Conservation (phyloP, 371 early-diverging fungal species). For the Chytridiales sp. region DNA sequence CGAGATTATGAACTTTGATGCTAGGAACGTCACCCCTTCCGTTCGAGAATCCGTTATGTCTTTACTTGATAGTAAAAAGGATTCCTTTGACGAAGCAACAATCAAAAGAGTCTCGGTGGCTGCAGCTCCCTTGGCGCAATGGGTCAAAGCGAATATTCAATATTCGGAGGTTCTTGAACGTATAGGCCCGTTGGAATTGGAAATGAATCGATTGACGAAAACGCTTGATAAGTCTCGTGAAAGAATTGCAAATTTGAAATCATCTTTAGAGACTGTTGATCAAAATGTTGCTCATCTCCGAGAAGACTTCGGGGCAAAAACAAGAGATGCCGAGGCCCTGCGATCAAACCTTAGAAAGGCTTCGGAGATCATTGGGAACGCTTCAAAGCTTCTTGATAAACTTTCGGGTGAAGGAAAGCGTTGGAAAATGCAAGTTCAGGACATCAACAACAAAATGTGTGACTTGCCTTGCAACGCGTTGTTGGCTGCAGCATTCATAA, state of each 20-base stretch:
- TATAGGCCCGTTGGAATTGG: conserved; percentile 50
- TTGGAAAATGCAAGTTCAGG: conserved; percentile 46
- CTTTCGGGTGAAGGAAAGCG: conserved; percentile 51
- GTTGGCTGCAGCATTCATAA: conserved; percentile 46
- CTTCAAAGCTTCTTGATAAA: conserved; percentile 52
- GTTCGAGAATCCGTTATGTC: conserved; percentile 47
- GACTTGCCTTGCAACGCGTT: conserved; percentile 37
- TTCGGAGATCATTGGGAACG: conserved; percentile 32
- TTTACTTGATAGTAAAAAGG: conserved; percentile 46
- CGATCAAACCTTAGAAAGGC: conserved; percentile 43
- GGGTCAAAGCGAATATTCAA: conserved; percentile 59
- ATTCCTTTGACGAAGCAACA: conserved; percentile 54
- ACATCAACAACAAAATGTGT: conserved; percentile 29
- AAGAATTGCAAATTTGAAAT: conserved; percentile 38
- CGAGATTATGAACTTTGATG: conserved; percentile 60
- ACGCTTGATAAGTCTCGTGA: conserved; percentile 44
- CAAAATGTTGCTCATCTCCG: conserved; percentile 42
- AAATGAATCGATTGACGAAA: conserved; percentile 39
- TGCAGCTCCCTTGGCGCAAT: conserved; percentile 57
- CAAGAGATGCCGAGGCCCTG: conserved; percentile 53
- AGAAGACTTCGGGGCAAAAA: conserved; percentile 49
- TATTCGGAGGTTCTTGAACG: conserved; percentile 53
- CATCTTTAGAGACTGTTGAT: conserved; percentile 46
- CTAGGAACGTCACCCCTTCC: conserved; percentile 39
- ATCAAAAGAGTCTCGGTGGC: conserved; percentile 53